phyloP scores from a whole-genome alignment of 2,329 filamentous ascomycete genomes.

The Colletotrichum sp. region DNA sequence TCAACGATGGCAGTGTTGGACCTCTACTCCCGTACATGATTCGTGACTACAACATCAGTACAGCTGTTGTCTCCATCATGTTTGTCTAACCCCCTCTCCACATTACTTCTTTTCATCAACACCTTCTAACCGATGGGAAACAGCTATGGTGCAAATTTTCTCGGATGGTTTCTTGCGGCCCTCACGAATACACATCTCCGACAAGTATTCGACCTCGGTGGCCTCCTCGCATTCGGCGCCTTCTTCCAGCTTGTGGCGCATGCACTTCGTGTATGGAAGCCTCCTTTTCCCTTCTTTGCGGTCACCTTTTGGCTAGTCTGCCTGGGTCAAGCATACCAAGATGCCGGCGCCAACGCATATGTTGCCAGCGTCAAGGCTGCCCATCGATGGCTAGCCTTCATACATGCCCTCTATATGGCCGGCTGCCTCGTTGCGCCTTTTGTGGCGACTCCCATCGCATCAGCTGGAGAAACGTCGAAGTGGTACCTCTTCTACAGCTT shows the following conservation, averaged over 20 bases:
- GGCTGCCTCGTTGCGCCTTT: slow-evolving; percentile 64
- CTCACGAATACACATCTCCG: slow-evolving; percentile 59
- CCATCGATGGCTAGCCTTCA: slow-evolving; percentile 67
- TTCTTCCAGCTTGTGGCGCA: slow-evolving; percentile 59
- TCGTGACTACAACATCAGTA: slow-evolving; percentile 57
- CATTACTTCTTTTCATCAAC: accelerated
- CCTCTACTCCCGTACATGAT: slow-evolving; percentile 68
- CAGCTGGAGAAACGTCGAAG: slow-evolving; percentile 33
- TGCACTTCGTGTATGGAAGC: slow-evolving; percentile 58
- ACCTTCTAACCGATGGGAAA: accelerated
- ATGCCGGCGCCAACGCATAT: slow-evolving; percentile 68
- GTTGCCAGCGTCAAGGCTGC: slow-evolving; percentile 55
- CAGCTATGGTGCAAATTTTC: slow-evolving; percentile 61
- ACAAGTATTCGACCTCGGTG: slow-evolving; percentile 58
- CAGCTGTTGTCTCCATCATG: slow-evolving; percentile 55
- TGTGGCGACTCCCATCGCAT: slow-evolving; percentile 55
- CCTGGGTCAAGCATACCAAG: slow-evolving; percentile 67
- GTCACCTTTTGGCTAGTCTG: slow-evolving; percentile 63
- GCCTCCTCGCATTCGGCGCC: slow-evolving; percentile 62
- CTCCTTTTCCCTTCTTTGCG: slow-evolving; percentile 62
- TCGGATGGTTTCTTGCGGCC: slow-evolving; percentile 65
- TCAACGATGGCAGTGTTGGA: slow-evolving; percentile 69
- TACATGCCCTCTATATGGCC: slow-evolving; percentile 67
- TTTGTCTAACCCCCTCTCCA: slow-evolving; percentile 29
- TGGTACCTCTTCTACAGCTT: slow-evolving; percentile 65